These are phyloP conservation scores for Lentinula sp. DNA, from an alignment of 768 basidiomycete species.

Conservation along the genomic window DNA sequence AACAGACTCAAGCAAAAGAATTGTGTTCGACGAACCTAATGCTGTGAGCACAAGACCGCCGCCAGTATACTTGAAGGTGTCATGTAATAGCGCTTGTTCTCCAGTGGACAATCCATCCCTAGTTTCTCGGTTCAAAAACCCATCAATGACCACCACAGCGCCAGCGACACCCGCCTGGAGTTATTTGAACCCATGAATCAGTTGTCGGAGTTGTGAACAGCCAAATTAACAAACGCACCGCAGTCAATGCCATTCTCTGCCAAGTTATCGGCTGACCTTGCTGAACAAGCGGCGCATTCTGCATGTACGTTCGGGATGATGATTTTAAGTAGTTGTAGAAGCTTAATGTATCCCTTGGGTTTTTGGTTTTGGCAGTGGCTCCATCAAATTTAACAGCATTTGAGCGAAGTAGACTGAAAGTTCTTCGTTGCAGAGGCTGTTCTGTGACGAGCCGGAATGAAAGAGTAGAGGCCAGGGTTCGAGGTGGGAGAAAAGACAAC, in stretches of 20 bases:
- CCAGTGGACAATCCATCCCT: conserved; percentile 54
- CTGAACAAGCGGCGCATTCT: conserved; percentile 2
- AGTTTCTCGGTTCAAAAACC: conserved; percentile 73
- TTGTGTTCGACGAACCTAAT: conserved; percentile 26
- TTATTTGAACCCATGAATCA: background rate
- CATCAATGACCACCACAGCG: conserved; percentile 56
- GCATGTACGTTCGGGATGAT: conserved; percentile 5
- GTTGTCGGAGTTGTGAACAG: no score
- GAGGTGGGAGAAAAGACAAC: background rate
- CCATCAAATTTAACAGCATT: background rate
- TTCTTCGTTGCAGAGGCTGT: background rate
- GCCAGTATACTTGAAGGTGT: conserved; percentile 80
- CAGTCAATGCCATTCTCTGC: conserved; percentile 9
- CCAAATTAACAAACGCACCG: background rate
- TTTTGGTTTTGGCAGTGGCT: background rate
- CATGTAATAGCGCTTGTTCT: conserved; percentile 68
- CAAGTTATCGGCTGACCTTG: background rate
- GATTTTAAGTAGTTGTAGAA: background rate
- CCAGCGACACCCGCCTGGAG: conserved; percentile 67
- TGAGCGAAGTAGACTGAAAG: background rate
- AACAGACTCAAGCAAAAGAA: background rate
- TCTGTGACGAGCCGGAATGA: background rate
- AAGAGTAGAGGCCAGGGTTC: background rate
- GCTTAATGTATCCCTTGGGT: background rate
- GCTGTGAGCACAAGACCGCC: conserved; percentile 76